These are phyloP conservation scores for Trichoderma asperelloides DNA, from an alignment of 495 filamentous ascomycete genomes.

Conservation along the genomic window DNA sequence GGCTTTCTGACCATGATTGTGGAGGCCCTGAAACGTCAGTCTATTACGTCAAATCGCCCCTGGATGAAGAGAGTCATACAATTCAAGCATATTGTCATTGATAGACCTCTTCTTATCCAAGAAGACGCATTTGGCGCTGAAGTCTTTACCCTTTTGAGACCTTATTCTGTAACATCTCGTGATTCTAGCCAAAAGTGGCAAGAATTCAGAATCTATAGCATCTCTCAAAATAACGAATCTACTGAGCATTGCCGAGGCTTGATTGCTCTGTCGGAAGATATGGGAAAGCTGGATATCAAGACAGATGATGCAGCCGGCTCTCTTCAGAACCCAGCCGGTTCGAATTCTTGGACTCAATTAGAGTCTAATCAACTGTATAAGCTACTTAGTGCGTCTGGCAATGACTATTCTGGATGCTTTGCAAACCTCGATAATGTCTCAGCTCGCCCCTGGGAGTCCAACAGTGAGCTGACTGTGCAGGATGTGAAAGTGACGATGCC, in stretches of 20 bases:
- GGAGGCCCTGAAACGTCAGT: conserved; percentile 26
- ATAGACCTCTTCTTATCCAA: conserved; percentile 35
- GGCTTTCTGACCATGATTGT: conserved; percentile 42
- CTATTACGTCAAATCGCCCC: background rate
- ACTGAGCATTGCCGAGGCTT: conserved; percentile 31
- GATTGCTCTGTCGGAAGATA: conserved; percentile 7
- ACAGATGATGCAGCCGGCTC: background rate
- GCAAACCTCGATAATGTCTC: conserved; percentile 1
- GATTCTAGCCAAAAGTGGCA: conserved; percentile 23
- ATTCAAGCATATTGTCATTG: conserved; percentile 22
- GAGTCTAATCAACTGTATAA: conserved; percentile 15
- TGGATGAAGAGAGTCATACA: background rate
- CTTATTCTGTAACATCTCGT: background rate
- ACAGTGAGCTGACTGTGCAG: conserved; percentile 17
- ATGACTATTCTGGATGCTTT: conserved; percentile 18
- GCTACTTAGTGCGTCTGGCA: conserved; percentile 15
- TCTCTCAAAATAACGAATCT: conserved; percentile 28
- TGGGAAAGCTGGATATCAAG: background rate
- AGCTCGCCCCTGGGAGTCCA: conserved; percentile 1
- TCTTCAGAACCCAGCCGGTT: background rate
- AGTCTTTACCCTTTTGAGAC: conserved; percentile 6
- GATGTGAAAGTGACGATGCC: conserved; percentile 31
- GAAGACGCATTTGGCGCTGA: conserved; percentile 31
- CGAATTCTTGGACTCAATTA: background rate
- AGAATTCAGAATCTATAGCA: conserved; percentile 28